Evolutionary conservation across 106 monocot species (phyloP), one percentile per base, ranked within the genome.

Genomic region (Dendrobium officinale): DNA sequence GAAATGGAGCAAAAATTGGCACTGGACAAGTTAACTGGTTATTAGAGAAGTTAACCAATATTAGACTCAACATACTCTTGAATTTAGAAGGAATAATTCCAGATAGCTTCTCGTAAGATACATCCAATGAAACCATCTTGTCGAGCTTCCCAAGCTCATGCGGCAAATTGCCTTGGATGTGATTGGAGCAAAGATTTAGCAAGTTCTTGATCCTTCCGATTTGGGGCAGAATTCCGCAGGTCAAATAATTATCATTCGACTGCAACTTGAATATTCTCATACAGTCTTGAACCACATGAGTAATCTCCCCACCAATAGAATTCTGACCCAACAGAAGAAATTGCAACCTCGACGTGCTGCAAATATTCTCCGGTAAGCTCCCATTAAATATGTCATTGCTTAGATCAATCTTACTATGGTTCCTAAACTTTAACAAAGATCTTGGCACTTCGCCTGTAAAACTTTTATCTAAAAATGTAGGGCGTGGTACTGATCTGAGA

Each of bases 1-100:
- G 95, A 78, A 95, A 95, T 2, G 95, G 95, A 45, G 75, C 81
- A 81, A 95, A 95, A 2, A 82, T 77, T 1, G 90, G 95, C 42
- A 95, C 81, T 33, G 79, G 81, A 9, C 90, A 92, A 4, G 70
- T 78, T 2, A 95, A 77, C 77, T 86, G 82, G 82, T 95, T 95
- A 77, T 95, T 86, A 8, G 95, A 90, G 75, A 95, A 92, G 73
- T 95, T 89, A 17, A 95, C 92, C 80, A 88, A 90, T 58, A 95
- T 95, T 81, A 95, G 87, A 66, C 95, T 95, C 83, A 92, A 67
- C 95, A 95, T 92, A 40, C 95, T 90, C 78, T 79, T 95, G 78
- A 92, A 83, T 33, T 92, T 92, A 1, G 61, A 7, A 2, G 95
- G 95, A 43, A 95, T 90, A 47, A 18, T 42, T 31, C 92, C 95